Conservation (phyloP, 1,284 basidiomycete species). For the Sanghuangporus baumii region DNA sequence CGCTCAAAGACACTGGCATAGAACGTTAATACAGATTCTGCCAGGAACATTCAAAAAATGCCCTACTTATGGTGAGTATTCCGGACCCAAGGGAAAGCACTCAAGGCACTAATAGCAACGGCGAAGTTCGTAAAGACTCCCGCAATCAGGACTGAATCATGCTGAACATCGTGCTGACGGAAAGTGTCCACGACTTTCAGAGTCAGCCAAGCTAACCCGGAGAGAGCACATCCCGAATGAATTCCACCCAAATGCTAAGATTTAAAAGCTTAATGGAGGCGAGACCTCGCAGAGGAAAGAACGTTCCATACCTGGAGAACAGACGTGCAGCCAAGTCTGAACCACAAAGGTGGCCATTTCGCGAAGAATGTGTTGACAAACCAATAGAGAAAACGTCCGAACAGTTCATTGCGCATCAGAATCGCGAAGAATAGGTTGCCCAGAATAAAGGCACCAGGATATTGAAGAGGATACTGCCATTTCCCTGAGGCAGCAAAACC, state of each 20-base stretch:
- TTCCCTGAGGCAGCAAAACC: conserved; percentile 56
- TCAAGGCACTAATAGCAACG: conserved; percentile 48
- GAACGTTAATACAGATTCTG: conserved; percentile 14
- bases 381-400: conserved; percentile 46
- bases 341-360: conserved; percentile 72
- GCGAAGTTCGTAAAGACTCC: conserved; percentile 54
- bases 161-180: conserved; percentile 38
- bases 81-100: conserved; percentile 67
- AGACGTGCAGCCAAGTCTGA: conserved; percentile 63
- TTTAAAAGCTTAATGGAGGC: conserved; percentile 1
- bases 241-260: conserved; percentile 68
- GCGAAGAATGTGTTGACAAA: conserved; percentile 50
- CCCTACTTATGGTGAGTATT: conserved; percentile 73
- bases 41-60: background rate
- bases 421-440: conserved; percentile 49
- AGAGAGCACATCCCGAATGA: conserved; percentile 66
- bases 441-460: conserved; percentile 55
- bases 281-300: background rate
- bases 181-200: conserved; percentile 54
- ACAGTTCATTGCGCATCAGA: conserved; percentile 53
- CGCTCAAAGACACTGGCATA: conserved; percentile 58
- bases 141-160: conserved; percentile 49
- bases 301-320: conserved; percentile 46
- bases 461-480: conserved; percentile 55
- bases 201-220: conserved; percentile 60